phyloP scores from a whole-genome alignment of 164 flowering plant species.

The Stephania cephalantha region DNA sequence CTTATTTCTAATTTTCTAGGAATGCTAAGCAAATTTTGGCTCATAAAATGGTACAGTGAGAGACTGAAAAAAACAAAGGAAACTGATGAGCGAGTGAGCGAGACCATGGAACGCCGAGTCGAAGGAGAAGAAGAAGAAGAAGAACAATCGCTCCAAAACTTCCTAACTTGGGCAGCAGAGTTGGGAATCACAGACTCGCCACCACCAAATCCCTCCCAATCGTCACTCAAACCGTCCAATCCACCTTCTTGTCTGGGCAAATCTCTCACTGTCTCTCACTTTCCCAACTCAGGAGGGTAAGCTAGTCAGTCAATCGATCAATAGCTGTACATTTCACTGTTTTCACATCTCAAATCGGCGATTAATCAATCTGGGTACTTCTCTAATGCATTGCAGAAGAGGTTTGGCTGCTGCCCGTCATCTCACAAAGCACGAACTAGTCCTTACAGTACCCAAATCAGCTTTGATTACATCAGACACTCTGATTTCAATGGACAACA shows the following conservation, averaged over 20 bases:
- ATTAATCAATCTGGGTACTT: not conserved
- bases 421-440: constrained; percentile 49
- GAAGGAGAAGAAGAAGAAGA: constrained; percentile 19
- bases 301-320: not conserved
- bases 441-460: constrained; percentile 67
- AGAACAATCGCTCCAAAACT: constrained; percentile 24
- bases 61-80: no score
- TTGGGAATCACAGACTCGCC: constrained; percentile 62
- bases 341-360: not conserved
- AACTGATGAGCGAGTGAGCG: not conserved
- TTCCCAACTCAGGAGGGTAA: constrained; percentile 79
- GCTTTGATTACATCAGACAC: constrained; percentile 48
- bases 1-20: no score
- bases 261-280: constrained; percentile 51
- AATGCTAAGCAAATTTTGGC: no score
- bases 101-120: not conserved
- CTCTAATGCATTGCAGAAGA: constrained; percentile 38
- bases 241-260: constrained; percentile 48
- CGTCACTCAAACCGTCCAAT: not conserved
- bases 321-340: not conserved
- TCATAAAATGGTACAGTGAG: no score
- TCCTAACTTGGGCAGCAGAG: constrained; percentile 60
- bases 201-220: not conserved
- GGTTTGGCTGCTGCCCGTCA: constrained; percentile 72
- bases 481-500: constrained; percentile 33